Conservation (phyloP, 2,329 filamentous ascomycete species). For the Neoarthrinium moseri region DNA sequence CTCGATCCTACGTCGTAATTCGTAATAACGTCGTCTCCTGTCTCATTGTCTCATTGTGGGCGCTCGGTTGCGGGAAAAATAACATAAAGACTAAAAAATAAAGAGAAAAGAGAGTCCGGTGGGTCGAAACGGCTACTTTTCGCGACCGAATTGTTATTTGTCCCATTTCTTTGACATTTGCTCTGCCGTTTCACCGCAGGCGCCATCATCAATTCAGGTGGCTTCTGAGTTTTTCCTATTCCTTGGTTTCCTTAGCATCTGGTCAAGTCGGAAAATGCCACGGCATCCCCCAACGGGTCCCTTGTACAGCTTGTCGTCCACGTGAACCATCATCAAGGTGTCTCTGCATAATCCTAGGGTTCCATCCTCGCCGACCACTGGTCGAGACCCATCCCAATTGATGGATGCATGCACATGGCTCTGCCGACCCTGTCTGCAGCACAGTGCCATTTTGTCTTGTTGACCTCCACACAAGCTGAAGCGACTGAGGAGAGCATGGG, state of each 20-base stretch:
- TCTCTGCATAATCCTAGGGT: conserved; percentile 7
- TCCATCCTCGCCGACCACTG: neutral
- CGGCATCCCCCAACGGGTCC: neutral
- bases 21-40: no score
- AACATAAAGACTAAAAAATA: neutral
- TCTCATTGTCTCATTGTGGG: no score
- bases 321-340: conserved; percentile 9
- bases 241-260: neutral
- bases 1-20: no score
- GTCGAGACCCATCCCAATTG: neutral
- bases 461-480: neutral
- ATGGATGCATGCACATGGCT: conserved; percentile 6
- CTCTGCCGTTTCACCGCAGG: neutral
- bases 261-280: conserved; percentile 9
- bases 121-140: neutral
- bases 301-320: conserved; percentile 2
- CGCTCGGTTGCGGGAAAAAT: no score
- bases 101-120: neutral
- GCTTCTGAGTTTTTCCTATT: neutral
- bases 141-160: neutral
- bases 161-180: conserved; percentile 1
- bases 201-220: neutral
- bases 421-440: conserved; percentile 5
- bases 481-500: neutral
- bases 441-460: neutral